Evolutionary conservation across 1,139 yeast species (phyloP), one percentile per base, ranked within the genome.

Genomic region (Kodamaea sp.): DNA sequence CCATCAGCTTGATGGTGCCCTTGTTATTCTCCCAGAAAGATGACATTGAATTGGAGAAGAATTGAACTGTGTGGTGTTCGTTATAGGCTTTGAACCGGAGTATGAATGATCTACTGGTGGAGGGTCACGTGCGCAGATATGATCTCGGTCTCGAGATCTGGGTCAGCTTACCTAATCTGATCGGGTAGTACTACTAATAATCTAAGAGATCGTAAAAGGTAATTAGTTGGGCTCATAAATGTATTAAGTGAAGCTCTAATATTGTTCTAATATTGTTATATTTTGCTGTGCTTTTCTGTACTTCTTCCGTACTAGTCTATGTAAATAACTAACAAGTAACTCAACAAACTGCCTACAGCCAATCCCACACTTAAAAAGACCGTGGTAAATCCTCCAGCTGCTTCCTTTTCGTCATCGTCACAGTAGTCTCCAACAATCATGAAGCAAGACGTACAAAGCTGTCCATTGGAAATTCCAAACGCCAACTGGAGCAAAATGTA

Each of bases 311-410:
- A n/a, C 24, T 45, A 59, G 29, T 48, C 45, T 18, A 63, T 52
- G 22, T 49, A 35, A 18, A 61, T 41, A 7, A 82, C 89, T 38
- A 86, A 70, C 1, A 78, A 52, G 53, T 87, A 87, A 50, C 95
- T 83, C 33, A 83, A 56, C 1, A 89, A 50, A 44, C 95, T 80
- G 2, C 97, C 97, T 3, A 74, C 66, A 0, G 94, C 80, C 36
- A 89, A 68, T 0, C 96, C 96, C 14, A 78, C 51, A 39, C 90
- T 82, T 35, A 88, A 70, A 45, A 85, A 78, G 12, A 88, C 78
- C 1, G 88, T 79, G 37, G 95, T 84, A 56, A 89, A 85, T 3
- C 96, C 97, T 24, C 97, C 96, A 1, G 97, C 96, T 0, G 96
- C 96, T 45, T 86, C 89, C 56, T 80, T 82, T 14, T 74, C 74